Conservation (phyloP, 441 rosid genomes). For the Erysimum cheiri region DNA sequence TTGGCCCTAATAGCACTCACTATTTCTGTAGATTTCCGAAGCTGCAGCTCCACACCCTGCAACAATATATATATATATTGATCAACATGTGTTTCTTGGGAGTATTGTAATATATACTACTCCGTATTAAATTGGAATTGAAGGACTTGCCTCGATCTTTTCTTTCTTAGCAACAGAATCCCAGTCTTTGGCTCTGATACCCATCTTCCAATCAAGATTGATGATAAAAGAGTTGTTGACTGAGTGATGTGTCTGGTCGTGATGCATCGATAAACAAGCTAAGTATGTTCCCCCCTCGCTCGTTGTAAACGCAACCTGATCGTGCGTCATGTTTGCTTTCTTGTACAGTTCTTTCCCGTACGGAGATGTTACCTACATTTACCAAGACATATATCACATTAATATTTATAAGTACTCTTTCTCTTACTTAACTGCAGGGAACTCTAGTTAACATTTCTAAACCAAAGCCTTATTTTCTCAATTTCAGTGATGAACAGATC, state of each 20-base stretch:
- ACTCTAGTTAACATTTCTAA: neutral
- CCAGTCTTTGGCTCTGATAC: conserved; percentile 89
- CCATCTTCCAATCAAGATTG: conserved; percentile 82
- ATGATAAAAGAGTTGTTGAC: conserved; percentile 44
- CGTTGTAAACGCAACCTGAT: conserved; percentile 77
- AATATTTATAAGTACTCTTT: neutral
- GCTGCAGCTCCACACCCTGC: conserved; percentile 80
- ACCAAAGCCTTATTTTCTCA: conserved; percentile 3
- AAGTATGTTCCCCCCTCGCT: conserved; percentile 66
- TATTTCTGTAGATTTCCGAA: conserved; percentile 60
- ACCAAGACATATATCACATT: conserved; percentile 13
- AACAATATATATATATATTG: conserved; percentile 5
- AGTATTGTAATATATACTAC: neutral
- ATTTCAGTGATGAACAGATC: neutral
- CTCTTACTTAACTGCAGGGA: conserved; percentile 17
- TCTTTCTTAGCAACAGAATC: conserved; percentile 86
- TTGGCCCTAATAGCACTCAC: conserved; percentile 59
- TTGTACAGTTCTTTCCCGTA: conserved; percentile 73
- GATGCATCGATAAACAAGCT: conserved; percentile 75
- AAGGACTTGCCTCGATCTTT: conserved; percentile 69
- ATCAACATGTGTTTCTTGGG: neutral
- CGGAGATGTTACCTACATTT: conserved; percentile 73
- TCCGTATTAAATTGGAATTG: neutral
- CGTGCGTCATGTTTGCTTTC: conserved; percentile 61
- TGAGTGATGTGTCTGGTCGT: conserved; percentile 46